Conservation (phyloP, 1,284 basidiomycete genomes). For the Sphagnurus paluster region DNA sequence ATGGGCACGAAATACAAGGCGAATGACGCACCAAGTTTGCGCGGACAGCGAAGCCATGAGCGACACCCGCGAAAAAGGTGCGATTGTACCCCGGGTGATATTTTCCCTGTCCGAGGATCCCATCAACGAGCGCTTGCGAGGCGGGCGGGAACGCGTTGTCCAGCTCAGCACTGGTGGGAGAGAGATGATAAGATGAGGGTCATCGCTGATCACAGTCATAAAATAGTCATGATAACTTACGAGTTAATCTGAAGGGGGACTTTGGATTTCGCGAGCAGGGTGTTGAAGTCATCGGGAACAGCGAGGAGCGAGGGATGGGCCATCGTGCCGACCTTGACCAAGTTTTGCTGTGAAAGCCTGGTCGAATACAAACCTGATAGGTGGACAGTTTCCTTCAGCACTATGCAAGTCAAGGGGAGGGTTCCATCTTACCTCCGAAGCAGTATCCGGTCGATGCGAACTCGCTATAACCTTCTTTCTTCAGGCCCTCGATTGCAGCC, state of each 20-base stretch:
- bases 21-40: conserved; percentile 14
- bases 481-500: conserved; percentile 15
- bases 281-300: conserved; percentile 16
- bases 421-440: conserved; percentile 11
- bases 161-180: conserved; percentile 11
- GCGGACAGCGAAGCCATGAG: conserved; percentile 19
- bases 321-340: conserved; percentile 19
- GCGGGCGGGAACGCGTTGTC: conserved; percentile 15
- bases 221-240: conserved; percentile 1
- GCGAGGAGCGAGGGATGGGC: conserved; percentile 17
- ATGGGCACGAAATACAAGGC: neutral
- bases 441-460: conserved; percentile 18
- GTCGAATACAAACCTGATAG: conserved; percentile 15
- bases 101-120: conserved; percentile 12
- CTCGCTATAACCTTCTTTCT: conserved; percentile 11
- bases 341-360: conserved; percentile 17
- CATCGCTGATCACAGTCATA: neutral
- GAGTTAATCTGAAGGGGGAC: conserved; percentile 18
- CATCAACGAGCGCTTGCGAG: conserved; percentile 12
- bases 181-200: neutral
- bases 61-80: conserved; percentile 17
- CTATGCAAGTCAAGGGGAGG: too few species aligned
- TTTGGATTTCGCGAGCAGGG: conserved; percentile 12
- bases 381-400: too few species aligned
- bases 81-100: conserved; percentile 17